Conservation (phyloP, 805 yeast species). For the Tetrapisispora arboricola region DNA sequence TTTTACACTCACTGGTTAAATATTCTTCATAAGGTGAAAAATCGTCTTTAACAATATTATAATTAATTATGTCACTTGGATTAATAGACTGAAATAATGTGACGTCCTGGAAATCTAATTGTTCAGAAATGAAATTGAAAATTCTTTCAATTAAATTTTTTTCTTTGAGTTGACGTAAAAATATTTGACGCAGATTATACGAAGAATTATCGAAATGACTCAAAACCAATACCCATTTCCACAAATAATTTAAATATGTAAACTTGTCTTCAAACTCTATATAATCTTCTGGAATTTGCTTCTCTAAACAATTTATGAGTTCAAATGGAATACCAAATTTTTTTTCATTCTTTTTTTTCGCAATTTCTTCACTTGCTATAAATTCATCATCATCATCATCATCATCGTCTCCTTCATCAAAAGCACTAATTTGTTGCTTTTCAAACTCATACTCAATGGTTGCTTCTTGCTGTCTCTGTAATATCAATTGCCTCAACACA, state of each 20-base stretch:
- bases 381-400: constrained; percentile 6
- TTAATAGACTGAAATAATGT: constrained; percentile 20
- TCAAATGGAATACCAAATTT: constrained; percentile 23
- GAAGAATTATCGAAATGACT: constrained; percentile 56
- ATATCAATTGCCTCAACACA: constrained; percentile 34
- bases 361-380: background rate
- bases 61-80: constrained; percentile 16
- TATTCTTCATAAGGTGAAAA: constrained; percentile 21
- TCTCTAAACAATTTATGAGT: constrained; percentile 30
- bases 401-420: constrained; percentile 9
- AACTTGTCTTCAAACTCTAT: constrained; percentile 32
- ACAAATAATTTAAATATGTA: constrained; percentile 37
- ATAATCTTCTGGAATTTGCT: constrained; percentile 29
- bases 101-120: constrained; percentile 34
- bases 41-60: constrained; percentile 10
- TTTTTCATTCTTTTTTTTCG: background rate
- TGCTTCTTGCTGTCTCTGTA: constrained; percentile 42
- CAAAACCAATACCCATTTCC: constrained; percentile 61
- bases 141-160: constrained; percentile 38
- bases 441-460: constrained; percentile 53
- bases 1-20: constrained; percentile 22
- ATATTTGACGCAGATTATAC: constrained; percentile 49
- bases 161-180: constrained; percentile 47
- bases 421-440: constrained; percentile 29
- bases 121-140: constrained; percentile 44